Evolutionary conservation across 2,329 filamentous ascomycete genomes (phyloP).

Genomic region (Phialocephala sp.): DNA sequence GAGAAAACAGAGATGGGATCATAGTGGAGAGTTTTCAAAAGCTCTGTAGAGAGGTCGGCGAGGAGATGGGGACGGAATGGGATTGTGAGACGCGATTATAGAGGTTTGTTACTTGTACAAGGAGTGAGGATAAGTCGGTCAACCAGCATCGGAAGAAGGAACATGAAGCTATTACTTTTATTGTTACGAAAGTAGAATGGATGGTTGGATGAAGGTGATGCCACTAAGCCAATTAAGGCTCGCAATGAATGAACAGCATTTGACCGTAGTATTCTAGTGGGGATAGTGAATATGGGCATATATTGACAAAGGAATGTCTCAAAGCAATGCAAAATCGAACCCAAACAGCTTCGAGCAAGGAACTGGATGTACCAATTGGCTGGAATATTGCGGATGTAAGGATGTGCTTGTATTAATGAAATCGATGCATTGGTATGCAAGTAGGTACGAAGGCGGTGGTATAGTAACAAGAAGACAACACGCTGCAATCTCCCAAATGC

Average conservation of each 20-base stretch:
- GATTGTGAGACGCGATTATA: not conserved
- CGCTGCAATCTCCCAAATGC: not conserved
- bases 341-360: not conserved
- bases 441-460: not conserved
- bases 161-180: not conserved
- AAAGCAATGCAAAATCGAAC: no score
- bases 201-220: not conserved
- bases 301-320: no score
- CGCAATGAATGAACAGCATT: no score
- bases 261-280: no score
- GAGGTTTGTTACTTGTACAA: not conserved
- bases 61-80: not conserved
- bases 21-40: not conserved
- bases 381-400: not conserved
- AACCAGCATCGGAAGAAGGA: not conserved
- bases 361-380: not conserved
- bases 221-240: not conserved
- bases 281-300: no score
- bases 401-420: not conserved
- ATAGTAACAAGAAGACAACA: not conserved
- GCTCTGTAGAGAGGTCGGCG: not conserved
- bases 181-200: not conserved
- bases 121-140: not conserved
- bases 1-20: not conserved
- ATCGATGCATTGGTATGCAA: not conserved